Base-by-base conservation (phyloP, 2,329 filamentous ascomycete genomes). In the Penicillium freii region DNA sequence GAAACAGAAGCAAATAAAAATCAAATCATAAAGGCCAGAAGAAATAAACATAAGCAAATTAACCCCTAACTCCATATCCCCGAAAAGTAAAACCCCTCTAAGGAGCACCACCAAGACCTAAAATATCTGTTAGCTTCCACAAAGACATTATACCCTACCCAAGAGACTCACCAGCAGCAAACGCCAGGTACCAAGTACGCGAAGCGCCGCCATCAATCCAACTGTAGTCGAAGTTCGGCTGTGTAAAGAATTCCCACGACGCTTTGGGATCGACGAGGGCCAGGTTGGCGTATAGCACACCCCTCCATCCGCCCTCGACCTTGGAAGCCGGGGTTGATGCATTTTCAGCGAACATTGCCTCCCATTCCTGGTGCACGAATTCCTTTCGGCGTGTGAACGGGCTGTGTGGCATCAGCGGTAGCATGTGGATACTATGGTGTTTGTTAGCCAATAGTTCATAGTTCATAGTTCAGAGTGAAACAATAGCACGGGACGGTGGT, bases 301-400 rank as follows among this genome's bases (percentile, higher is more conserved):
- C 91, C 71, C 85, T 89, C 94, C 94, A 97, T 0, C 91, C 91
- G 43, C 89, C 90, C 8, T 79, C 75, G 5, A 92, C 85, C 0
- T 78, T 72, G 5, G 68, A 62, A 1, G 77, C 79, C 2, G 77
- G 78, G 53, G 89, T 84, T 1, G 84, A 84, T 10, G 88, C 82
- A 0, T 85, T 85, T 23, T 85, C 78, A 51, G 82, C 82, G 73
- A 97, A 97, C 69, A 88, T 91, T 2, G 83, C 81, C 44, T 87
- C 78, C 92, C 92, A 96, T 74, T 96, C 93, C 74, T 96, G 84
- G 43, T 77, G 75, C 10, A 96, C 91, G 69, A 97, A 97, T 1
- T 80, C 76, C 25, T 78, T 74, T 1, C 81, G 82, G 21, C 94
- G 85, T 5, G 87, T 85, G 58, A 89, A 84, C 5, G 87, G 80